Percentiles rank a stretch among this genome's conserved stretches.
Evolutionary conservation across 495 filamentous ascomycete genomes (phyloP).

Genomic region (Pseudevernia furfuracea): DNA sequence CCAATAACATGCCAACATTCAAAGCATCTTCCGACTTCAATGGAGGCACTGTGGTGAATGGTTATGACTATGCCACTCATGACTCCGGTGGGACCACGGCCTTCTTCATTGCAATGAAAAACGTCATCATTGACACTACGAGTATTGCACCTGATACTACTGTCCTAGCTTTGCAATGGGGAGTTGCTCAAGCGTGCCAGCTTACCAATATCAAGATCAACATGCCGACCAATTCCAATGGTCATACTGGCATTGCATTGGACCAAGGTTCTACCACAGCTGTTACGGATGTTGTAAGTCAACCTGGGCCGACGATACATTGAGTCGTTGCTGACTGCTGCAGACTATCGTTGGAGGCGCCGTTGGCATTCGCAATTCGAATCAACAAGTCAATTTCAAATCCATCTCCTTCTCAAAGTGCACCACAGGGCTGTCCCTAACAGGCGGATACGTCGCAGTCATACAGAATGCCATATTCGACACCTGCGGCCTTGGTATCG

Average conservation of each 20-base stretch:
- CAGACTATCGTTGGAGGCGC: constrained; percentile 44
- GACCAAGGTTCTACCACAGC: constrained; percentile 51
- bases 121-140: constrained; percentile 36
- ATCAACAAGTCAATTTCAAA: constrained; percentile 49
- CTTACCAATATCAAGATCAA: constrained; percentile 65
- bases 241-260: constrained; percentile 59
- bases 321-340: constrained; percentile 12
- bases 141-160: constrained; percentile 23
- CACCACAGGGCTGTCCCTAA: constrained; percentile 34
- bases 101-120: constrained; percentile 41
- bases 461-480: constrained; percentile 35
- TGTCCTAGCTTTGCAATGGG: constrained; percentile 48
- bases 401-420: constrained; percentile 38
- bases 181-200: constrained; percentile 61
- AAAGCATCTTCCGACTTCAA: neutral
- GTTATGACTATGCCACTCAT: constrained; percentile 27
- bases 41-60: neutral
- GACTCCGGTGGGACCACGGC: constrained; percentile 32
- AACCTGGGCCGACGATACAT: neutral
- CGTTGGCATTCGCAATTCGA: constrained; percentile 41
- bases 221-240: constrained; percentile 48
- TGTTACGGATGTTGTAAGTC: constrained; percentile 43
- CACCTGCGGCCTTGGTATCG: constrained; percentile 31
- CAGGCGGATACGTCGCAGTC: constrained; percentile 37
- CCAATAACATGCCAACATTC: neutral